Percentiles rank a stretch among this genome's conserved stretches.
Conservation (phyloP, 1,139 yeast species). For the Debaryomyces sp. region DNA sequence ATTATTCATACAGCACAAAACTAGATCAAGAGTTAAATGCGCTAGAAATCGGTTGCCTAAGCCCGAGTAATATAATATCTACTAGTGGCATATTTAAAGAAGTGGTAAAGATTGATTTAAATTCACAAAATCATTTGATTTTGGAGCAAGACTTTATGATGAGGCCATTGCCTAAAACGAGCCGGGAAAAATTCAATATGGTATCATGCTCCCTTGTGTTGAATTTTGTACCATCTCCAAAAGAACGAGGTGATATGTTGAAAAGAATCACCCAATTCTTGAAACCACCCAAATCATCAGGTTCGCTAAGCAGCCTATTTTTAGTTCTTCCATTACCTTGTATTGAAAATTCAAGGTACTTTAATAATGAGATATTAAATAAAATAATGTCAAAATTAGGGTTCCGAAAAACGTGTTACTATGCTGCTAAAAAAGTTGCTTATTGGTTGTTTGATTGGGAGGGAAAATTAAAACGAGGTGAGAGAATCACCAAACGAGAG, state of each 20-base stretch:
- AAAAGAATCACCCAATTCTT: constrained; percentile 60
- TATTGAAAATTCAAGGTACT: constrained; percentile 77
- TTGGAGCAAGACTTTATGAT: constrained; percentile 82
- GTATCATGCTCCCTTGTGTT: constrained; percentile 85
- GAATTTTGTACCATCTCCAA: constrained; percentile 80
- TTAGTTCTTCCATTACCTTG: constrained; percentile 91
- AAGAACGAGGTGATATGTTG: constrained; percentile 77
- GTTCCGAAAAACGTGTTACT: constrained; percentile 46
- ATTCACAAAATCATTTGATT: constrained; percentile 76
- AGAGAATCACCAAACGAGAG: constrained; percentile 45
- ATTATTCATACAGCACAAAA: constrained; percentile 14
- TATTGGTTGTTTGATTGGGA: constrained; percentile 69
- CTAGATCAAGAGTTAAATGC: constrained; percentile 36
- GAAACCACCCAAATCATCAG: constrained; percentile 25
- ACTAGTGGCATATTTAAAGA: constrained; percentile 49
- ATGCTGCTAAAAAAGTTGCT: constrained; percentile 73
- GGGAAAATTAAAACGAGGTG: constrained; percentile 23
- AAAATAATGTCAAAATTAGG: constrained; percentile 63
- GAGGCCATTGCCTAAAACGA: constrained; percentile 58
- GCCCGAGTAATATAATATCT: constrained; percentile 70
- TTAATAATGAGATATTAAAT: constrained; percentile 47
- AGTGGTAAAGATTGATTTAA: constrained; percentile 72
- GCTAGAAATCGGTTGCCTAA: constrained; percentile 82
- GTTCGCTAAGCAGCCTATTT: constrained; percentile 49
- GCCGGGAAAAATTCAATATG: constrained; percentile 55